Evolutionary conservation across 768 basidiomycete species (phyloP).

Genomic region (Dendrothele bispora): DNA sequence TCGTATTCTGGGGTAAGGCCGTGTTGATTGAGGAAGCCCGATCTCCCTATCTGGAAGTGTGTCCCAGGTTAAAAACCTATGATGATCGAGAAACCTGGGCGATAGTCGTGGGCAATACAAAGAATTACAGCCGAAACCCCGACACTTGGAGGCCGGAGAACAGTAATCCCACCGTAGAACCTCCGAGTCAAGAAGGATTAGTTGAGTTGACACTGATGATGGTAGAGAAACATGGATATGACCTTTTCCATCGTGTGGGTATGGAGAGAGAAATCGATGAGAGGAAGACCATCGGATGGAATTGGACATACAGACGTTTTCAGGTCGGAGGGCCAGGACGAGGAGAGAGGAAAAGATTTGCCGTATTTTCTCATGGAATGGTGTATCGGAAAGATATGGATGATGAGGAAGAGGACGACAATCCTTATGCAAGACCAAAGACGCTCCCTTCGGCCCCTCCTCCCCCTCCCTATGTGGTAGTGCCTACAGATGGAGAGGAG

Average conservation of each 20-base stretch:
- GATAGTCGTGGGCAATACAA: neutral
- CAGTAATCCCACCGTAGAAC: neutral
- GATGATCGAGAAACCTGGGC: neutral
- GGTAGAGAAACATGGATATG: neutral
- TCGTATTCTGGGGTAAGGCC: neutral
- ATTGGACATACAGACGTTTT: neutral
- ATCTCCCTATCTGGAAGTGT: neutral
- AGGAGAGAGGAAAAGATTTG: neutral
- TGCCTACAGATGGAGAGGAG: no score
- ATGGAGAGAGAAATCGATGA: neutral
- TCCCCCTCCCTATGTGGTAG: no score
- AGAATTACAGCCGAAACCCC: neutral
- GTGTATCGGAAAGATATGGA: no score
- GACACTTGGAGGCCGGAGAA: neutral
- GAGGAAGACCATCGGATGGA: neutral
- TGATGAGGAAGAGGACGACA: no score
- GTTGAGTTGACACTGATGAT: neutral
- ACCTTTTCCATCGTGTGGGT: neutral
- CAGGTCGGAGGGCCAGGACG: neutral
- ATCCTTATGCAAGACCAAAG: no score
- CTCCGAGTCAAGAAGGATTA: neutral
- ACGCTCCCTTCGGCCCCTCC: no score
- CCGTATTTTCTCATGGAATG: neutral
- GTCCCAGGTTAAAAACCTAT: neutral
- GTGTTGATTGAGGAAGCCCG: neutral